These are phyloP conservation scores for Erigeron canadensis DNA, from an alignment of 129 eudicot species.

Conservation along the genomic window DNA sequence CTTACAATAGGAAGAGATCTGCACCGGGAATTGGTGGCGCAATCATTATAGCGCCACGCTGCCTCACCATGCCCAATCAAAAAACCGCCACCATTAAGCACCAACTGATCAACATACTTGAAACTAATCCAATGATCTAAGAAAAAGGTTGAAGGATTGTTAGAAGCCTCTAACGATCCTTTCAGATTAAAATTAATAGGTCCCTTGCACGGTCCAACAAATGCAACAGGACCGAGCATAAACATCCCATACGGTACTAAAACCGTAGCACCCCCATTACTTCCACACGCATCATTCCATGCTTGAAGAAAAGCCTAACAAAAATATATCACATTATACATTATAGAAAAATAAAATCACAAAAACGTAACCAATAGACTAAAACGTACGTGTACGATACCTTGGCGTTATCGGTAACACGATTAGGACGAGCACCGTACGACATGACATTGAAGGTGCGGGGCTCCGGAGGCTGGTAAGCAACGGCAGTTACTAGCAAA, in stretches of 20 bases:
- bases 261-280: conserved; percentile 30
- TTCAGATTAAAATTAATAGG: conserved; percentile 27
- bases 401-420: conserved; percentile 42
- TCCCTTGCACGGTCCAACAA: conserved; percentile 52
- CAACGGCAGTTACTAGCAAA: conserved; percentile 18
- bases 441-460: conserved; percentile 42
- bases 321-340: not conserved
- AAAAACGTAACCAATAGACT: not conserved
- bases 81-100: conserved; percentile 57
- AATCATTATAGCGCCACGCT: conserved; percentile 58
- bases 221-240: conserved; percentile 37
- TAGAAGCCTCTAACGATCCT: conserved; percentile 49
- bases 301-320: conserved; percentile 58
- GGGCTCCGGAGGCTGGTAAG: not conserved
- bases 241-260: conserved; percentile 44
- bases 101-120: conserved; percentile 37
- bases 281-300: conserved; percentile 60
- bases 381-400: no score
- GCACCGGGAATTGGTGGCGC: conserved; percentile 39
- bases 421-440: conserved; percentile 56
- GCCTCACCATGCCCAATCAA: conserved; percentile 60
- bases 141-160: conserved; percentile 16
- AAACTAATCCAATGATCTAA: conserved; percentile 61
- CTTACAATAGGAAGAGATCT: conserved; percentile 60
- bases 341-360: not conserved